phyloP scores from a whole-genome alignment of 2,329 filamentous ascomycete genomes.

The Helminthosporium solani region DNA sequence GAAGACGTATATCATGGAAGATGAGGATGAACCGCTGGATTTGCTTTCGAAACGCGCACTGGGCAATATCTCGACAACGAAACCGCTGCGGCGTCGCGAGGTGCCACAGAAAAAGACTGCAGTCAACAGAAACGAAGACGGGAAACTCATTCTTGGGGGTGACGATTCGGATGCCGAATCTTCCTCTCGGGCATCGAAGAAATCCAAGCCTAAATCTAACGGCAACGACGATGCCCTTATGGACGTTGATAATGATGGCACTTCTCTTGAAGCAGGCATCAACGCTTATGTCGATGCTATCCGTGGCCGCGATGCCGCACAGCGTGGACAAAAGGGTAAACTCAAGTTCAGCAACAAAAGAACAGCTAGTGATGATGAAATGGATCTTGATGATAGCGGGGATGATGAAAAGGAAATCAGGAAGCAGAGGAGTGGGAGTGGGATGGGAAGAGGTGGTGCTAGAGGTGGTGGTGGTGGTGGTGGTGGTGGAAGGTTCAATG shows the following conservation, averaged over 20 bases:
- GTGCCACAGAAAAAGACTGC: constrained; percentile 44
- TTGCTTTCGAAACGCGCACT: constrained; percentile 85
- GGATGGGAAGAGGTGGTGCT: constrained; percentile 32
- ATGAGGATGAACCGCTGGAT: constrained; percentile 92
- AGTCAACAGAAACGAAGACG: constrained; percentile 65
- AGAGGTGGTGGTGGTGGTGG: constrained; percentile 31
- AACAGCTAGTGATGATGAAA: constrained; percentile 46
- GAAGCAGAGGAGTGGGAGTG: constrained; percentile 38
- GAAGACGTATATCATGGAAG: constrained; percentile 86
- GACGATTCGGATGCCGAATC: constrained; percentile 48
- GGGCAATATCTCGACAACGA: constrained; percentile 89
- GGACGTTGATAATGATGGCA: constrained; percentile 56
- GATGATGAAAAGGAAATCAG: constrained; percentile 33
- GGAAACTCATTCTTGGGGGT: constrained; percentile 73
- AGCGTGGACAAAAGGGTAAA: constrained; percentile 60
- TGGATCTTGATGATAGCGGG: constrained; percentile 50
- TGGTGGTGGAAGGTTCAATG: constrained; percentile 22
- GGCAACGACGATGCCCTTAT: constrained; percentile 55
- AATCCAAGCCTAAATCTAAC: constrained; percentile 30
- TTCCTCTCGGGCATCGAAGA: constrained; percentile 8
- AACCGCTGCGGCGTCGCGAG: constrained; percentile 66
- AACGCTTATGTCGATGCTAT: constrained; percentile 64
- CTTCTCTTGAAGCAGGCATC: constrained; percentile 52
- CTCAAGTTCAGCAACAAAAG: constrained; percentile 60
- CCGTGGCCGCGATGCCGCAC: constrained; percentile 59